Evolutionary conservation across 202 grass and related monocot genomes (phyloP).

Genomic region (Bolboschoenoplectus hybrid): DNA sequence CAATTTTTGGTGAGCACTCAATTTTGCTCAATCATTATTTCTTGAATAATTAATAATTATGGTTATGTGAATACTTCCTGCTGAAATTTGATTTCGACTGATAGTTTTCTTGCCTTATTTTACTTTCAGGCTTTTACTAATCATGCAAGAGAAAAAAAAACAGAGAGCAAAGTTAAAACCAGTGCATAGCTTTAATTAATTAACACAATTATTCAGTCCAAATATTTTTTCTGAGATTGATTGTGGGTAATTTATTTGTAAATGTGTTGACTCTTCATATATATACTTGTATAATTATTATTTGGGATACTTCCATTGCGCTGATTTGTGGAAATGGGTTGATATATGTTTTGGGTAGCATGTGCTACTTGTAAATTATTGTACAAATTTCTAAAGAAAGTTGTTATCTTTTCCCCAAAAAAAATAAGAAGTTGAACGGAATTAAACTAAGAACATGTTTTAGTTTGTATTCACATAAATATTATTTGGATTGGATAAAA

Average conservation of each 20-base stretch:
- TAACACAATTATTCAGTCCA: not conserved
- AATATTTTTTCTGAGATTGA: not conserved
- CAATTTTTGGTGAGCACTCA: not conserved
- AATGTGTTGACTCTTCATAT: not conserved
- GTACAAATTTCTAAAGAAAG: conserved; percentile 6
- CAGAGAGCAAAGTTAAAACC: not conserved
- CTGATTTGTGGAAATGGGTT: not conserved
- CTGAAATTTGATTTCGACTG: not conserved
- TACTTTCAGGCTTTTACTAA: not conserved
- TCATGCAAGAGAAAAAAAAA: no score
- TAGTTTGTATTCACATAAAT: no score
- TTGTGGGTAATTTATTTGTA: not conserved
- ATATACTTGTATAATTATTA: not conserved
- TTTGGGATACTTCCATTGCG: not conserved
- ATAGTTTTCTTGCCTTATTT: not conserved
- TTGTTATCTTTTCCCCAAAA: not conserved
- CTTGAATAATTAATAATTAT: not conserved
- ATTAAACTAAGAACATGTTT: not conserved
- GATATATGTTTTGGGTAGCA: not conserved
- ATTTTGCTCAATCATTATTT: not conserved
- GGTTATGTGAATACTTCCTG: not conserved
- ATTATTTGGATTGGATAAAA: no score
- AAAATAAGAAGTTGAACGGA: not conserved
- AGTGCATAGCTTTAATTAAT: not conserved
- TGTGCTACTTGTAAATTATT: not conserved